phyloP scores from a whole-genome alignment of 1,139 yeast species.

The Wickerhamomyces sp. region DNA sequence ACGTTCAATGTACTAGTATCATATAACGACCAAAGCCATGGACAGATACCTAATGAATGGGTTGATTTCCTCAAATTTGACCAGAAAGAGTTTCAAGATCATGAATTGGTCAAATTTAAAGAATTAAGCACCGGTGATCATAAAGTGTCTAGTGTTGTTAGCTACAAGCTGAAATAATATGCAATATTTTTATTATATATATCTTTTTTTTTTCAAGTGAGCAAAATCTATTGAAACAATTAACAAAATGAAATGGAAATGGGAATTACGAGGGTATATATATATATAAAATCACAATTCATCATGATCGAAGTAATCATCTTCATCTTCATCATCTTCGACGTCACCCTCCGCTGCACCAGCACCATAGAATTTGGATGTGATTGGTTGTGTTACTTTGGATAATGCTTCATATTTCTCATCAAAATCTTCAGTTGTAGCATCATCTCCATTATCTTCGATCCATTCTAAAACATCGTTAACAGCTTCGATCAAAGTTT shows the following conservation, averaged over 20 bases:
- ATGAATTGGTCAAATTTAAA: conserved; percentile 60
- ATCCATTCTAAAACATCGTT: conserved; percentile 87
- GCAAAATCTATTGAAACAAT: conserved; percentile 1
- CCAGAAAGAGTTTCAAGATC: conserved; percentile 46
- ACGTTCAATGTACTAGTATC: conserved; percentile 80
- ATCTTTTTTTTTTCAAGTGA: too few relatives aligned
- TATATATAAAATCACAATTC: conserved; percentile 42
- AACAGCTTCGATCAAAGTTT: conserved; percentile 81
- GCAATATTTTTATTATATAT: neutral
- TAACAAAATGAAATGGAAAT: neutral
- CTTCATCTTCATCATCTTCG: conserved; percentile 57
- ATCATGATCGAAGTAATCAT: conserved; percentile 61
- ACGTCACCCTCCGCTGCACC: conserved; percentile 46
- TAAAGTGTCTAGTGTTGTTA: conserved; percentile 72
- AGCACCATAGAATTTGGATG: conserved; percentile 80
- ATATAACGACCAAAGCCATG: conserved; percentile 71
- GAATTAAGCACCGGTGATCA: conserved; percentile 68
- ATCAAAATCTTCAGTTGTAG: conserved; percentile 88
- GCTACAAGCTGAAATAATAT: conserved; percentile 42
- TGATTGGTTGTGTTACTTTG: conserved; percentile 85
- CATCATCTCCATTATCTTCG: conserved; percentile 77
- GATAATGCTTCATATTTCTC: conserved; percentile 88
- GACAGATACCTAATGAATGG: conserved; percentile 81
- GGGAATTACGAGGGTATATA: neutral
- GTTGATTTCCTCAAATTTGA: conserved; percentile 66